phyloP scores from a whole-genome alignment of 75 land plant genomes.

The Cunninghamia lanceolata region DNA sequence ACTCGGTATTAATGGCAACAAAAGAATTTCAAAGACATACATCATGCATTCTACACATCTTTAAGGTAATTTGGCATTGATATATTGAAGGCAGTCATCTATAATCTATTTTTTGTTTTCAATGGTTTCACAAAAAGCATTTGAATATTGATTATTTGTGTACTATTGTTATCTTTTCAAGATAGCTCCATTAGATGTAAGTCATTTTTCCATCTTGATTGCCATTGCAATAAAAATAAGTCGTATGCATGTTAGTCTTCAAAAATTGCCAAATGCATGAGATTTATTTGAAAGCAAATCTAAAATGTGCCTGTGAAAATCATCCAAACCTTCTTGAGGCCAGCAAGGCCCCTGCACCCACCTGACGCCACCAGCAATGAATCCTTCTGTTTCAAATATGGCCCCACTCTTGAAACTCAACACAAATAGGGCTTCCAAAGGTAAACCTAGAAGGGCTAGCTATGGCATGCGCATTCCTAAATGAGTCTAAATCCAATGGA shows the following conservation, averaged over 20 bases:
- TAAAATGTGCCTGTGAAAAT: neutral
- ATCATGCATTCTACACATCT: neutral
- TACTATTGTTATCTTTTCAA: neutral
- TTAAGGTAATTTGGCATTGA: neutral
- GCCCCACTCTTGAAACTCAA: neutral
- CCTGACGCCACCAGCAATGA: neutral
- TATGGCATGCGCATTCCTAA: too few species aligned
- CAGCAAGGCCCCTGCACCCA: neutral
- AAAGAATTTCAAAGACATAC: neutral
- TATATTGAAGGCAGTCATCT: neutral
- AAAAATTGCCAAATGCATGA: neutral
- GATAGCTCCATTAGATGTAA: neutral
- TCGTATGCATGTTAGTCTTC: neutral
- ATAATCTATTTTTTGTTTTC: neutral
- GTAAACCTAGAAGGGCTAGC: too few species aligned
- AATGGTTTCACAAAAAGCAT: neutral
- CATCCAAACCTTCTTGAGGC: neutral
- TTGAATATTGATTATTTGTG: neutral
- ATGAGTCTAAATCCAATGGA: too few species aligned
- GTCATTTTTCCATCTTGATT: neutral
- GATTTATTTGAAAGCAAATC: neutral
- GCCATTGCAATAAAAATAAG: neutral
- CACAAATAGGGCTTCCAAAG: too few species aligned
- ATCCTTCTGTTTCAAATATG: neutral
- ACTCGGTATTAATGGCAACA: neutral